A percentile compares a stretch with the other conserved stretches of the same genome.
phyloP scores from a whole-genome alignment of 495 filamentous ascomycete genomes.

The Penicillium bovifimosum region DNA sequence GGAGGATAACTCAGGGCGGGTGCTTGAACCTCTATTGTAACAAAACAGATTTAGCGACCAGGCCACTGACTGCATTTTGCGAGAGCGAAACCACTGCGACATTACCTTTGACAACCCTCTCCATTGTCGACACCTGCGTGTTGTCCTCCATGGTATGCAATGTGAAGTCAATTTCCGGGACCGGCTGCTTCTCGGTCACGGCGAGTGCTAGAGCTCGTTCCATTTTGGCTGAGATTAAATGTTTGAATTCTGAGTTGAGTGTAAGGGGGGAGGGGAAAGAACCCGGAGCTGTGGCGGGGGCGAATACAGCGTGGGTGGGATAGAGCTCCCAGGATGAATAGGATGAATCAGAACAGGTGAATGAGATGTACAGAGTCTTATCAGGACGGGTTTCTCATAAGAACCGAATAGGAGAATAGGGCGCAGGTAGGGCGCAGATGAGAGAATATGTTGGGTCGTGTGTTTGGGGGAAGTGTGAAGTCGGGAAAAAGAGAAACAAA shows the following conservation, averaged over 20 bases:
- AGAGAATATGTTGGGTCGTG: not conserved
- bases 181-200: conserved; percentile 84
- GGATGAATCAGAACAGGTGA: conserved; percentile 2
- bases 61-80: conserved; percentile 1
- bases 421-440: not conserved
- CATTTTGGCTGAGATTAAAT: conserved; percentile 28
- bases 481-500: conserved; percentile 28
- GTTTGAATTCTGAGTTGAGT: conserved; percentile 5
- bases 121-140: conserved; percentile 85
- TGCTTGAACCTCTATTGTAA: conserved; percentile 78
- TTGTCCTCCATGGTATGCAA: conserved; percentile 98
- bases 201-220: conserved; percentile 56
- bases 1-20: conserved; percentile 86
- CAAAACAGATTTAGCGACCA: conserved; percentile 14
- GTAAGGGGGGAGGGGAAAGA: conserved; percentile 16
- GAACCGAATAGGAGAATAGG: not conserved
- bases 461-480: not conserved
- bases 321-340: conserved; percentile 12
- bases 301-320: conserved; percentile 14
- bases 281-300: conserved; percentile 21
- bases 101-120: conserved; percentile 95
- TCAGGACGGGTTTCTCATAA: not conserved
- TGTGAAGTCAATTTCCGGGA: conserved; percentile 97
- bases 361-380: not conserved
- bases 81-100: conserved; percentile 1